Evolutionary conservation across 345 rosid genomes (phyloP).

Genomic region (Syzygium oleosum): DNA sequence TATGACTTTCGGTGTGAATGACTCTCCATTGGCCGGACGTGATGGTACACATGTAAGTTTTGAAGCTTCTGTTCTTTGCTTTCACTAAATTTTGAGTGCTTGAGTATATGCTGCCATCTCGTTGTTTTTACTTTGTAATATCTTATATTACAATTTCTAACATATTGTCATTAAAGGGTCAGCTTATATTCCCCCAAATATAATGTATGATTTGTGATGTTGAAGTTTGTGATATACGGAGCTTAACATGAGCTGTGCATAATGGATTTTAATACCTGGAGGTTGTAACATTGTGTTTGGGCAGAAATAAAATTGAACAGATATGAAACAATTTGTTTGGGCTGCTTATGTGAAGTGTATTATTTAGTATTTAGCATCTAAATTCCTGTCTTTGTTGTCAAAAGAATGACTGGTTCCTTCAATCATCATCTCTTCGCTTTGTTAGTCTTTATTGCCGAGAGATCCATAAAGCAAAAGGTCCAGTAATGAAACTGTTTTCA

Average conservation of each 20-base stretch:
- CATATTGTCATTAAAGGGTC: background rate
- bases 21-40: conserved; percentile 96
- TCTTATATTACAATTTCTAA: background rate
- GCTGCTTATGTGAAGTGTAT: background rate
- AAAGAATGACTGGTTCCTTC: background rate
- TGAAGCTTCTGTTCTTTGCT: background rate
- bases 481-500: background rate
- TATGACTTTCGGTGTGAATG: conserved; percentile 97
- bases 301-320: background rate
- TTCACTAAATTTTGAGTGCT: background rate
- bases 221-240: background rate
- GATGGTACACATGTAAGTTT: conserved; percentile 84
- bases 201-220: background rate
- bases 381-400: background rate
- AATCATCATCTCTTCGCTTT: background rate
- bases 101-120: background rate
- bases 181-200: background rate
- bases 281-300: background rate
- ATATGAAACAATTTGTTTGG: background rate
- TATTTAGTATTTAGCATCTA: background rate
- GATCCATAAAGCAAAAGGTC: background rate
- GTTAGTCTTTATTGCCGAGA: background rate
- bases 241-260: background rate
- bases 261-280: background rate
- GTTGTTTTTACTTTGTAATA: background rate